phyloP scores from a whole-genome alignment of 129 eudicot genomes.

The Lactuca saligna region DNA sequence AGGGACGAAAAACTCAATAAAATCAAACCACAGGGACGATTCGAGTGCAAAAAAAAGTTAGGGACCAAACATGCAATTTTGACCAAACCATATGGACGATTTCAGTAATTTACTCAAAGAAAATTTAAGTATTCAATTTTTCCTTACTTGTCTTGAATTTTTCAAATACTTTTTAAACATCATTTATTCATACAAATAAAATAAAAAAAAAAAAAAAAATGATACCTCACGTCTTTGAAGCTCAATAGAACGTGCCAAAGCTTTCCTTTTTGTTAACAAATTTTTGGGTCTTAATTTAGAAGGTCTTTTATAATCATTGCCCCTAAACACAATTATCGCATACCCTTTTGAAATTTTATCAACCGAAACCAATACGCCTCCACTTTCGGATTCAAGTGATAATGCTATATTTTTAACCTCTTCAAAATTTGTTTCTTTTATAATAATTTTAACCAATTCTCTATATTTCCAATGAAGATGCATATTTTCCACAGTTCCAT shows the following conservation, averaged over 20 bases:
- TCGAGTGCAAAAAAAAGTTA: too few species aligned
- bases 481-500: constrained; percentile 97
- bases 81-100: too few species aligned
- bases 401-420: constrained; percentile 74
- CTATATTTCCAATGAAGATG: constrained; percentile 95
- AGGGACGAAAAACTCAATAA: too few species aligned
- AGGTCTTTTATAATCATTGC: constrained; percentile 77
- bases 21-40: too few species aligned
- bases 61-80: too few species aligned
- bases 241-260: constrained; percentile 93
- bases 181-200: too few species aligned
- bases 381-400: constrained; percentile 96
- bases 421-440: constrained; percentile 61
- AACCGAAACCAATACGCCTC: constrained; percentile 85
- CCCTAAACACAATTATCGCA: constrained; percentile 79
- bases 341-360: constrained; percentile 91
- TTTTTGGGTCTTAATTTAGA: constrained; percentile 73
- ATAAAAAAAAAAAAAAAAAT: neutral
- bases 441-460: constrained; percentile 77
- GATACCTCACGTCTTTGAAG: constrained; percentile 90
- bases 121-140: too few species aligned
- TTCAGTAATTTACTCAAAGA: too few species aligned
- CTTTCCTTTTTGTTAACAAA: constrained; percentile 83
- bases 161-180: neutral
- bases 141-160: neutral